Evolutionary conservation across 2,329 filamentous ascomycete genomes (phyloP).

Genomic region (Cadophora sp.): DNA sequence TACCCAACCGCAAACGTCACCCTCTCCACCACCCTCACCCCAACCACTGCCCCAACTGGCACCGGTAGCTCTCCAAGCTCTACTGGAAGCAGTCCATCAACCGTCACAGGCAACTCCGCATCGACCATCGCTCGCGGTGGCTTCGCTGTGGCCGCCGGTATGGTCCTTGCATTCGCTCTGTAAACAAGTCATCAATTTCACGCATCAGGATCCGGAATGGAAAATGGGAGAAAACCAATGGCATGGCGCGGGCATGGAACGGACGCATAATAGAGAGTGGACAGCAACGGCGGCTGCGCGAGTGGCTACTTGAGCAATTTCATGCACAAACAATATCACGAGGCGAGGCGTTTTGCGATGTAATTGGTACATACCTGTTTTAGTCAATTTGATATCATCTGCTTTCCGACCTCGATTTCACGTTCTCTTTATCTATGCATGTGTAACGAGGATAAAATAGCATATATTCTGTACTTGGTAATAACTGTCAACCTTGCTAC

Average conservation of each 20-base stretch:
- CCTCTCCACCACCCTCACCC: conserved; percentile 10
- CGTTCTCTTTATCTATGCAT: not conserved
- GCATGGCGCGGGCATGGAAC: not conserved
- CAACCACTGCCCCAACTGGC: conserved; percentile 17
- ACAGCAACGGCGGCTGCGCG: not conserved
- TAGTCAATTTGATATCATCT: conserved; percentile 17
- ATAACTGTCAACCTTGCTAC: not conserved
- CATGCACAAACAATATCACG: not conserved
- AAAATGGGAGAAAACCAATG: not conserved
- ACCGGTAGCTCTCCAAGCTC: conserved; percentile 11
- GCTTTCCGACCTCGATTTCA: conserved; percentile 2
- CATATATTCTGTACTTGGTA: not conserved
- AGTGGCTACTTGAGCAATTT: not conserved
- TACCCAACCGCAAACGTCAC: conserved; percentile 19
- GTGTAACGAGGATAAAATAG: not conserved
- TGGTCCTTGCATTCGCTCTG: conserved; percentile 37
- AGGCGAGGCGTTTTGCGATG: conserved; percentile 13
- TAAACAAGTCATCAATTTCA: conserved; percentile 25
- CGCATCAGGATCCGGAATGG: not conserved
- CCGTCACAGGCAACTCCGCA: conserved; percentile 43
- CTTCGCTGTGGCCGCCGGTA: conserved; percentile 34
- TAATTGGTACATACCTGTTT: conserved; percentile 6
- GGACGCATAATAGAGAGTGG: conserved; percentile 14
- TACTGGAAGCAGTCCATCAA: conserved; percentile 15
- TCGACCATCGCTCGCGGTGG: conserved; percentile 31